Evolutionary conservation across 495 filamentous ascomycete genomes (phyloP).

Genomic region (Penicillium atrosanguineum): DNA sequence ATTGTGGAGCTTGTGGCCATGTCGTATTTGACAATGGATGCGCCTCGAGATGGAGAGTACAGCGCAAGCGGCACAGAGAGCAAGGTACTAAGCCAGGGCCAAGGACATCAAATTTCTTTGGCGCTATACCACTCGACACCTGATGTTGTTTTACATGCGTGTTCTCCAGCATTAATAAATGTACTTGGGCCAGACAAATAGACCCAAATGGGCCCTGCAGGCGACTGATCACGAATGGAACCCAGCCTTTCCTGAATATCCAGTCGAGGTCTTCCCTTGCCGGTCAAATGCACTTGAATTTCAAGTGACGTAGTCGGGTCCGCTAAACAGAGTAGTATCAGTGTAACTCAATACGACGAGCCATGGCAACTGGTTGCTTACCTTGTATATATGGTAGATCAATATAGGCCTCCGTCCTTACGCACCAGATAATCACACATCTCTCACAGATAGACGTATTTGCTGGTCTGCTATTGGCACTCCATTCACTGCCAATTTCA

Average conservation of each 20-base stretch:
- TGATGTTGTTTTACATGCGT: slow-evolving; percentile 5
- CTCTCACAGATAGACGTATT: slow-evolving; percentile 5
- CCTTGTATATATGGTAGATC: slow-evolving; percentile 5
- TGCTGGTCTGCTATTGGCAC: neutral
- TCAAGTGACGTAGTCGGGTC: slow-evolving; percentile 3
- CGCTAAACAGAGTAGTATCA: slow-evolving; percentile 5
- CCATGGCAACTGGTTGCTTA: neutral
- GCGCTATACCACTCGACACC: slow-evolving; percentile 7
- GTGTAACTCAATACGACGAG: neutral
- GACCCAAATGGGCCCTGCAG: slow-evolving; percentile 1
- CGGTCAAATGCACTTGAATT: slow-evolving; percentile 6
- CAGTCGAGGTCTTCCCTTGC: slow-evolving; percentile 3
- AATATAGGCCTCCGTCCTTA: slow-evolving; percentile 2
- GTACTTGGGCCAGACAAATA: slow-evolving; percentile 7
- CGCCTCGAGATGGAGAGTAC: no score
- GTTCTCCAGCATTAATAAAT: slow-evolving; percentile 9
- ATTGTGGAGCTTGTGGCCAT: no score
- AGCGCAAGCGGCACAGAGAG: no score
- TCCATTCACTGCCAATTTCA: neutral
- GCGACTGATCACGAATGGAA: slow-evolving; percentile 1
- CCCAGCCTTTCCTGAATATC: slow-evolving; percentile 1
- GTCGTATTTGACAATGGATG: no score
- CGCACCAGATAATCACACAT: slow-evolving; percentile 7
- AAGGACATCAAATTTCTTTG: neutral
- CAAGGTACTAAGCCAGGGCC: no score